A percentile compares a stretch with the other conserved stretches of the same genome.
phyloP scores from a whole-genome alignment of 768 basidiomycete species.

The Suillus hirtellus region DNA sequence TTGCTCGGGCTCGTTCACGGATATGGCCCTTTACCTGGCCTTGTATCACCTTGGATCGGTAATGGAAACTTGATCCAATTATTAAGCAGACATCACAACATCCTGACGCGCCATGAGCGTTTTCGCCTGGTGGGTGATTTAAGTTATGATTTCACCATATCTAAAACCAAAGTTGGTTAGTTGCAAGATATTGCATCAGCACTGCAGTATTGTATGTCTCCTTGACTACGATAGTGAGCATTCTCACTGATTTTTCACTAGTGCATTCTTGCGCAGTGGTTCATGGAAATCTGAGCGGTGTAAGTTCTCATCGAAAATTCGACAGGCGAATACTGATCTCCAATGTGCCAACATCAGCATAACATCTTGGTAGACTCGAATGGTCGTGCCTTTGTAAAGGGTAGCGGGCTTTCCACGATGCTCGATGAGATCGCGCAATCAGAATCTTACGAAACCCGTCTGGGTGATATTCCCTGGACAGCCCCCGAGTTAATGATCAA shows the following conservation, averaged over 20 bases:
- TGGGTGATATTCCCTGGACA: constrained; percentile 13
- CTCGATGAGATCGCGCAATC: constrained; percentile 35
- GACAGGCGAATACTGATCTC: background rate
- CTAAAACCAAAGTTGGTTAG: constrained; percentile 21
- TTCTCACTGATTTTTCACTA: background rate
- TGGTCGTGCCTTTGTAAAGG: constrained; percentile 21
- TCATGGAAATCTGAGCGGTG: constrained; percentile 13
- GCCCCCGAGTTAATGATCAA: constrained; percentile 20
- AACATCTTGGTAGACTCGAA: constrained; percentile 11
- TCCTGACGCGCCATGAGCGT: constrained; percentile 37
- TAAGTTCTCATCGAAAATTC: background rate
- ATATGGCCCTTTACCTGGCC: constrained; percentile 35
- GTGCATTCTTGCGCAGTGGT: constrained; percentile 11
- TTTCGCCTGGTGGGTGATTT: constrained; percentile 33
- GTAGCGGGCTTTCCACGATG: constrained; percentile 44
- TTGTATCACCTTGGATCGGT: constrained; percentile 45
- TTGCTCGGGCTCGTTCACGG: constrained; percentile 37
- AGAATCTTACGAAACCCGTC: constrained; percentile 16
- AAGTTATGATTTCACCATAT: background rate
- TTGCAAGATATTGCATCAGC: constrained; percentile 42
- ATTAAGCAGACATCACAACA: constrained; percentile 37
- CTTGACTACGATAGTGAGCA: background rate
- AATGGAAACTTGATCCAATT: constrained; percentile 41
- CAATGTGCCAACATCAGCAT: background rate
- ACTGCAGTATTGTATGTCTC: constrained; percentile 36